Conservation (phyloP, 495 filamentous ascomycete genomes). For the Hypoxylon lienhwacheense region DNA sequence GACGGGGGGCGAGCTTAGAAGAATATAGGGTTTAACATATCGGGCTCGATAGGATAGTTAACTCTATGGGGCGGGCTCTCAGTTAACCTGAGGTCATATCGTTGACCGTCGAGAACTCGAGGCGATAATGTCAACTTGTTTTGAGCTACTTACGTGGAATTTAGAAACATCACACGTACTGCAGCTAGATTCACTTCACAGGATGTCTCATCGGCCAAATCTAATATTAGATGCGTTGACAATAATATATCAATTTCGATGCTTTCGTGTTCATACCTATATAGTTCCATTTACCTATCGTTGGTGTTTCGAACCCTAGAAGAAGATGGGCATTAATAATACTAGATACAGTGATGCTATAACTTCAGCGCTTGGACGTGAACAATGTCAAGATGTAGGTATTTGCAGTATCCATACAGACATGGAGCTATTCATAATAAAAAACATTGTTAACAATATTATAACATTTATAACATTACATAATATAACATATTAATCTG, state of each 20-base stretch:
- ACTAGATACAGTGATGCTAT: neutral
- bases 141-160: constrained; percentile 12
- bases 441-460: too few species aligned
- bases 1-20: too few species aligned
- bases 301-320: constrained; percentile 3
- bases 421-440: neutral
- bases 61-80: neutral
- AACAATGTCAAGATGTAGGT: too few species aligned
- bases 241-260: too few species aligned
- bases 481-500: too few species aligned
- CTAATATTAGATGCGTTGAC: too few species aligned
- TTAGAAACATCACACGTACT: constrained; percentile 18
- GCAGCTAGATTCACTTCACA: neutral
- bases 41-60: too few species aligned
- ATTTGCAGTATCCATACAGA: too few species aligned
- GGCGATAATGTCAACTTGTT: constrained; percentile 2
- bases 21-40: too few species aligned
- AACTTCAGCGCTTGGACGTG: constrained; percentile 9
- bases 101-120: neutral
- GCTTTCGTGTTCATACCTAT: too few species aligned
- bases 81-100: neutral
- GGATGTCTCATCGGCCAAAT: too few species aligned
- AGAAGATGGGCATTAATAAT: neutral
- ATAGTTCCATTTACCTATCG: neutral
- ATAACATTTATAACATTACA: too few species aligned